Evolutionary conservation across 495 filamentous ascomycete species (phyloP), one percentile per base, ranked within the genome.

Genomic region (Daldinia decipiens): DNA sequence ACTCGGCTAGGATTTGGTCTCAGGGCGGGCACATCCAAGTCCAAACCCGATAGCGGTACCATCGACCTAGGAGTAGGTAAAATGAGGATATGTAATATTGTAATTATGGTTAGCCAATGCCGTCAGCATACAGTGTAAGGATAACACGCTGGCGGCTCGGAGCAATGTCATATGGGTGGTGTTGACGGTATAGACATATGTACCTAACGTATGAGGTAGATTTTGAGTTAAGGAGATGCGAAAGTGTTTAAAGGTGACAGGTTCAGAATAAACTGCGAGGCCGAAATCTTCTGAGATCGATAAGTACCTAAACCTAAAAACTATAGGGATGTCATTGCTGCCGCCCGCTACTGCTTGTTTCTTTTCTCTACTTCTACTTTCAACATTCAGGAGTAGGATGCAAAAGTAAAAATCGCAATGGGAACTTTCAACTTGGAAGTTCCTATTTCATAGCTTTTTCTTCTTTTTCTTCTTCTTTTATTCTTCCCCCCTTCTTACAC

Each of bases 131-230:
- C 19, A 62, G 27, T 47, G 31, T 31, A 73, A 13, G 19, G 32
- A 61, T 32, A 43, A 54, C 61, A 62, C 56, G 55, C 45, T 59
- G n/a, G 27, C 51, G 61, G 31, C 36, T 38, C 43, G 57, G 65
- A 67, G 47, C n/a, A 67, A 74, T 74, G 57, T 62, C 71, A 74
- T 70, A 73, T 68, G 70, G 59, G 56, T 65, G 13, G 55, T 31
- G 32, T 67, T 6, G 38, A 32, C 6, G 38, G 29, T 29, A 24
- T 59, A 47, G 39, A 38, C 24, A 53, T 53, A 31, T 47, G 51
- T 53, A 53, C 51, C 13, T 17, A 47, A 53, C 51, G 26, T 17
- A 47, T 47, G 19, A 36, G 34, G 34, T 47, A 47, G 17, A 24
- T 21, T 24, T 47, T 47, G 43, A 47, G 19, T 47, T 47, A 47